These are phyloP conservation scores for Taiozyma sp. DNA, from an alignment of 1,139 yeast species.

Conservation along the genomic window DNA sequence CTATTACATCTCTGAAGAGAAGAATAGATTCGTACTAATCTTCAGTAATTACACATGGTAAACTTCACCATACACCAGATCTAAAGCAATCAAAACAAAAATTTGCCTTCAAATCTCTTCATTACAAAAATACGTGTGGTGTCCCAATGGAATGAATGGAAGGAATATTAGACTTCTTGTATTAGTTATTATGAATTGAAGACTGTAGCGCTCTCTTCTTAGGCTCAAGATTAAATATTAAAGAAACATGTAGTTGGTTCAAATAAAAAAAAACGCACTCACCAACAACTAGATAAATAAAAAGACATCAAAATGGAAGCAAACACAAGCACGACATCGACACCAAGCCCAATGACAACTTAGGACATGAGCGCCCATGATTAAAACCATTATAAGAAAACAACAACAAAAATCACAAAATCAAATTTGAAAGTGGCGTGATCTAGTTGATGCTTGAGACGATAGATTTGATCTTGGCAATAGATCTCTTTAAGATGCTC, in stretches of 20 bases:
- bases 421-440: not conserved
- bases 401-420: not conserved
- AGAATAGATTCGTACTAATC: too few species aligned
- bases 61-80: too few species aligned
- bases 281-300: not conserved
- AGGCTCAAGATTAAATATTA: not conserved
- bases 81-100: too few species aligned
- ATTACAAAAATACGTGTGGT: too few species aligned
- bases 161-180: not conserved
- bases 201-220: not conserved
- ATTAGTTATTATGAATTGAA: conserved; percentile 4
- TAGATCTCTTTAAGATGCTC: conserved; percentile 44
- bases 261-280: not conserved
- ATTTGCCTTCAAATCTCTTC: too few species aligned
- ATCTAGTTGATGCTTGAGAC: conserved; percentile 12
- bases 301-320: not conserved
- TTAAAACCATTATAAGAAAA: not conserved
- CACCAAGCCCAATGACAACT: not conserved
- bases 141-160: not conserved
- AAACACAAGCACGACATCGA: not conserved
- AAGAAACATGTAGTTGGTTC: not conserved
- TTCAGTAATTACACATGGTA: too few species aligned
- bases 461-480: conserved; percentile 40
- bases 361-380: not conserved
- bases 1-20: too few species aligned